Base-by-base conservation (phyloP, 306 rosid species). In the Sphenostylis stenocarpa region DNA sequence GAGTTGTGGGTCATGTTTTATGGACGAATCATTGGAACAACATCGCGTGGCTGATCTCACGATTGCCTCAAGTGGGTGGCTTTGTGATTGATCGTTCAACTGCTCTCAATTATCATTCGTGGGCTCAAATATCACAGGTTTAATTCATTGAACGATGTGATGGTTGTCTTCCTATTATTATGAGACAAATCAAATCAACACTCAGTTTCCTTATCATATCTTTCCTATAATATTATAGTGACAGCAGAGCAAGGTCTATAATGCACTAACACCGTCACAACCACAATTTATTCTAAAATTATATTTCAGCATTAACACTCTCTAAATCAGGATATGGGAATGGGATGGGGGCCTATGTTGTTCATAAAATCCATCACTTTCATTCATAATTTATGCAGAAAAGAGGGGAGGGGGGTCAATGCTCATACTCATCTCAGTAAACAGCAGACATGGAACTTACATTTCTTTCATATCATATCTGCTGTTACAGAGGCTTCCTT, bases 221-320 rank as follows among this genome's bases (percentile, higher is more conserved):
- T 77, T 65, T 57, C 70, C 44, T n/a, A n/a, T n/a, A n/a, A 33
- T 58, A 62, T 81, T 61, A 41, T 53, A 13, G 17, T 33, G 62
- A 82, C 82, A 77, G 51, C 85, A 72, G 55, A 41, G 71, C 62
- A 71, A 71, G 47, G 71, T 34, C 71, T 26, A 65, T 71, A 71
- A 47, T 34, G 23, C 75, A 70, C 64, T 61, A 80, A 43, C 68
- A 70, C 64, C 79, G 58, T 75, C 84, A 70, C 60, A 70, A 52
- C 21, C 0, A 45, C 17, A 45, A 1, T 45, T 15, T 45, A 45
- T 45, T 1, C 51, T 34, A 20, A 23, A 33, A 64, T 20, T 49
- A 24, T 74, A 34, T 69, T 38, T 81, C 72, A 38, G 57, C 53
- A 58, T 39, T 19, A 55, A 43, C 21, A 14, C 55, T 70, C 31